Conservation (phyloP, 192 early-diverging fungal genomes). For the Coemansia sp. region DNA sequence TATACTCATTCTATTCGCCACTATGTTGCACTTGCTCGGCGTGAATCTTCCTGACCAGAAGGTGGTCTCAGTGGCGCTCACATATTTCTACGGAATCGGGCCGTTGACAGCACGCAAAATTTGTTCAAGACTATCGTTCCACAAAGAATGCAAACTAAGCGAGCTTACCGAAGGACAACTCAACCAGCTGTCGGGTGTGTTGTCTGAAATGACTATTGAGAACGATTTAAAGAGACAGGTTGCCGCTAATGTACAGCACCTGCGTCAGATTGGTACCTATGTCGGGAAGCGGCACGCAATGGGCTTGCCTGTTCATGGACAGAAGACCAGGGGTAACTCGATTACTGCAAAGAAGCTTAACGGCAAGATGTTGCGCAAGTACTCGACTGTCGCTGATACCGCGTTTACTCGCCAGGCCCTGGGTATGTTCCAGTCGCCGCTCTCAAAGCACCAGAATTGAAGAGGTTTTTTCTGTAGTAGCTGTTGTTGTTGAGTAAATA, state of each 20-base stretch:
- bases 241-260: constrained; percentile 72
- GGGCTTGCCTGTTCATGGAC: constrained; percentile 88
- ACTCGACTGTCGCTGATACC: constrained; percentile 39
- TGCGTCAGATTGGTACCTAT: constrained; percentile 75
- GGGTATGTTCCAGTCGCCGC: constrained; percentile 37
- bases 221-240: constrained; percentile 76
- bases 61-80: constrained; percentile 79
- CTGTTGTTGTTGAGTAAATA: background rate
- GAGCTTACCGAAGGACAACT: constrained; percentile 89
- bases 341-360: constrained; percentile 89
- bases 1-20: background rate
- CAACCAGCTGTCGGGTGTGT: constrained; percentile 81
- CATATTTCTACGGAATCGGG: constrained; percentile 93
- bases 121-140: constrained; percentile 83
- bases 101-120: constrained; percentile 71
- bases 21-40: constrained; percentile 89
- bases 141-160: constrained; percentile 81
- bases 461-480: background rate
- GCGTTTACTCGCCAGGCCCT: constrained; percentile 26
- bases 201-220: constrained; percentile 89
- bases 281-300: constrained; percentile 84
- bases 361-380: constrained; percentile 50
- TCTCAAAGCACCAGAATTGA: constrained; percentile 33
- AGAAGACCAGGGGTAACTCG: constrained; percentile 85
- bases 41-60: constrained; percentile 95